Base-by-base conservation (phyloP, 371 early-diverging fungal genomes). In the Conidiobolus incongruus region DNA sequence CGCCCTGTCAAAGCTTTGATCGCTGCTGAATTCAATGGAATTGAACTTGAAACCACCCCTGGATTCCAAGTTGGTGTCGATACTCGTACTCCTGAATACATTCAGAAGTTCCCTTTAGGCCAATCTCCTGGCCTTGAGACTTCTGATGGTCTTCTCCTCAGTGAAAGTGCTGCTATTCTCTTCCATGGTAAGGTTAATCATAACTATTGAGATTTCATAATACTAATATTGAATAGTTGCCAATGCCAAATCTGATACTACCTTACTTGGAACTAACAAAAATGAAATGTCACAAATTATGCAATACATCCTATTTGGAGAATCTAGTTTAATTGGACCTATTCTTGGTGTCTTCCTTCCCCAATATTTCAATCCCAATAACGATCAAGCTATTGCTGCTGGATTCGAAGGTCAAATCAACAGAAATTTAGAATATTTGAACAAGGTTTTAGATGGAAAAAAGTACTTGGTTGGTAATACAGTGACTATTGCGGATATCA, bases 401-500 rank as follows among this genome's bases (percentile, higher is more conserved):
- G 62, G 66, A 45, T 45, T 70, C 53, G 63, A 68, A 61, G n/a
- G n/a, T n/a, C n/a, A n/a, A n/a, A n/a, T n/a, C n/a, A n/a, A n/a
- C n/a, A 56, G 66, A 33, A 61, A 69, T 51, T 59, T 89, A 44
- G 54, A 46, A 43, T 72, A 61, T 38, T 60, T 91, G 35, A 70
- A 91, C 70, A 62, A 66, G 43, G 64, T 78, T 51, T 62, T 92
- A 17, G 46, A 71, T 47, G 68, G 62, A 68, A 70, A 70, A 61
- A 89, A 91, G 50, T 92, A 70, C 74, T 65, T 92, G 46, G 90
- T 90, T 35, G 91, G 87, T 47, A 88, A 92, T 62, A 65, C 65
- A 44, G 53, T 90, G 53, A 89, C 93, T 51, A 56, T 85, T 26
- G 93, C 93, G 41, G 93, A 92, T 62, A 74, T 92, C 53, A 48